These are phyloP conservation scores for Alternaria rosae DNA, from an alignment of 2,329 filamentous ascomycete genomes.

Conservation along the genomic window DNA sequence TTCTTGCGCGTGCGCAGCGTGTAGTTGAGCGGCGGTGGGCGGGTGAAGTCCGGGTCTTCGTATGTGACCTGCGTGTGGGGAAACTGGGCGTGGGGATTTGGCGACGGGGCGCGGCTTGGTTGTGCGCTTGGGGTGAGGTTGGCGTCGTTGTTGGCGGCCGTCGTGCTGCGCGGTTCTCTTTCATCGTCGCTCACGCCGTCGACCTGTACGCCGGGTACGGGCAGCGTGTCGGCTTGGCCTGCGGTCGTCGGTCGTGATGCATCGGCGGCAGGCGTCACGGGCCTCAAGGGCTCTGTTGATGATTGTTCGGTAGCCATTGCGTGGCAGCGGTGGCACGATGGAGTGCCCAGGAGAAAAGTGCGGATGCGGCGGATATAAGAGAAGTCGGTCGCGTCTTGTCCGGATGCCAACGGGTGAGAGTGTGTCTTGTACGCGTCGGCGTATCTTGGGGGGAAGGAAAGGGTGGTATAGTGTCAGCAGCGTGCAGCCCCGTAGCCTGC, in stretches of 20 bases:
- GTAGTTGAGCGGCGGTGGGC: constrained; percentile 64
- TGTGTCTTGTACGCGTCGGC: constrained; percentile 22
- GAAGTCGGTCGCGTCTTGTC: constrained; percentile 23
- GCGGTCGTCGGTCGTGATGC: constrained; percentile 18
- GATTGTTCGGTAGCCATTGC: constrained; percentile 38
- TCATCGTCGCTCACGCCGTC: constrained; percentile 27
- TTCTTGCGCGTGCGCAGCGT: constrained; percentile 62
- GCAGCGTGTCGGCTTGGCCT: constrained; percentile 19
- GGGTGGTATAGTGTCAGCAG: constrained; percentile 15
- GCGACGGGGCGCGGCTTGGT: constrained; percentile 38
- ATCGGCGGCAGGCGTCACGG: constrained; percentile 19
- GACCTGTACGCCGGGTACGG: constrained; percentile 30
- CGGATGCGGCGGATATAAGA: constrained; percentile 22
- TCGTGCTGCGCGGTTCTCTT: constrained; percentile 18
- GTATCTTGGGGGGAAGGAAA: constrained; percentile 1
- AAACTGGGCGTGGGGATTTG: constrained; percentile 43
- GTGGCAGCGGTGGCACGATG: constrained; percentile 3
- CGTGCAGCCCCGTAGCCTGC: constrained; percentile 13
- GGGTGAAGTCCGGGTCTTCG: constrained; percentile 50
- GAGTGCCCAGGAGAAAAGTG: not conserved
- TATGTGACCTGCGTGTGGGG: constrained; percentile 53
- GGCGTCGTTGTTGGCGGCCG: constrained; percentile 11
- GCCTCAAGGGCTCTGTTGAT: constrained; percentile 42
- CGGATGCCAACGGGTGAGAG: constrained; percentile 37
- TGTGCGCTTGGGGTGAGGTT: constrained; percentile 27